Base-by-base conservation (phyloP, 805 yeast genomes). In the Kuraishia molischiana region DNA sequence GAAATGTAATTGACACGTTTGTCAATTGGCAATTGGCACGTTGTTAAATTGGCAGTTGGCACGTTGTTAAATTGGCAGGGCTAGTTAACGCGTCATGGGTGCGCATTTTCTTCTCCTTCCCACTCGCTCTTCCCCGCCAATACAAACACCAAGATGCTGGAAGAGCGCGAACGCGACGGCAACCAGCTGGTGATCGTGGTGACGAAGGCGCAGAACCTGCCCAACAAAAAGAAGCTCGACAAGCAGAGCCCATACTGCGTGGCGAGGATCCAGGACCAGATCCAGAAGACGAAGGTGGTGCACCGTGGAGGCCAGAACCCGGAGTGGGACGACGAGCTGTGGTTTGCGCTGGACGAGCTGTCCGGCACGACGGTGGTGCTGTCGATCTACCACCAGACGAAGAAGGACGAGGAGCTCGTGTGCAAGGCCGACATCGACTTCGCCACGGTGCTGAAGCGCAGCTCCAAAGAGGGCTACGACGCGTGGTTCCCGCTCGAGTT, bases 231-330 rank as follows among this genome's bases (percentile, higher is more conserved):
- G 28, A 85, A 81, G 44, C 65, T 90, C 37, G 97, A 94, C 51
- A 92, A 92, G 51, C 98, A 92, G 59, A 82, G 85, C 45, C 98
- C 97, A 2, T 89, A 85, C 59, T 82, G 87, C 42, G 76, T 90
- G 4, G 67, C 85, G 10, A 65, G 97, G 40, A 67, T 92, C 4
- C 90, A 89, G 21, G 85, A 85, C 42, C 73, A 74, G 48, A 90
- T 94, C 8, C 78, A 83, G 45, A 77, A 81, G 50, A 85, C 97
- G 1, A 78, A 77, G 26, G 70, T 85, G 0, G 77, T 84, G 41
- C 71, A 74, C 37, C 64, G 97, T 46, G 98, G 95, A 1, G 98
- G 98, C 2, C 98, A 92, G 54, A 82, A 85, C 4, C 98, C 98
- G 1, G 73, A 67, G 17, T 92, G 97, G 85, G 79, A 85, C 42